phyloP scores from a whole-genome alignment of 2,329 filamentous ascomycete species.

The Aspergillus novoparasiticus region DNA sequence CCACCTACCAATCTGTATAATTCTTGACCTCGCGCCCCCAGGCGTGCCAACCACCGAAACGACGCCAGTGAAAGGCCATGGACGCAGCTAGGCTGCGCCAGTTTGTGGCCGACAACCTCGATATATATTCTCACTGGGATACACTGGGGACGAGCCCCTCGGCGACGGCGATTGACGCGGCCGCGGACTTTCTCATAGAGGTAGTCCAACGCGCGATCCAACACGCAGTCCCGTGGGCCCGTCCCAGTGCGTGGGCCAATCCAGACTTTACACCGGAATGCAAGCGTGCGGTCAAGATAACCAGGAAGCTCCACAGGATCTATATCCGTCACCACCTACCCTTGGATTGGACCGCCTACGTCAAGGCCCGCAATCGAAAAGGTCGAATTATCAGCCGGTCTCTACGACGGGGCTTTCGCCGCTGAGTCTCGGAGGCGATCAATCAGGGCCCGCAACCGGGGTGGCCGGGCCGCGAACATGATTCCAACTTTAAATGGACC shows the following conservation, averaged over 20 bases:
- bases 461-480: slow-evolving; percentile 21
- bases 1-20: slow-evolving; percentile 10
- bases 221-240: no score
- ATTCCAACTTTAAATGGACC: slow-evolving; percentile 6
- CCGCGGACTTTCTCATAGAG: no score
- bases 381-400: not conserved
- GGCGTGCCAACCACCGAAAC: not conserved
- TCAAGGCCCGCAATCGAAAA: not conserved
- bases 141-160: not conserved
- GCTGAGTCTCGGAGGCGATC: not conserved
- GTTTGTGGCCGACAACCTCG: slow-evolving; percentile 6
- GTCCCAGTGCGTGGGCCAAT: no score
- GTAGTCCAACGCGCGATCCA: no score
- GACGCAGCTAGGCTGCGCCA: not conserved
- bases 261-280: no score
- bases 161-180: no score
- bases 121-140: not conserved
- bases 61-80: not conserved
- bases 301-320: no score
- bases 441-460: slow-evolving; percentile 17
- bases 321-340: no score
- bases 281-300: no score
- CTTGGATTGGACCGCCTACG: no score
- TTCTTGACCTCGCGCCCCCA: slow-evolving; percentile 1
- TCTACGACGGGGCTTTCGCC: not conserved